These are phyloP conservation scores for Hygrophorus russula DNA, from an alignment of 768 basidiomycete species.

Conservation along the genomic window DNA sequence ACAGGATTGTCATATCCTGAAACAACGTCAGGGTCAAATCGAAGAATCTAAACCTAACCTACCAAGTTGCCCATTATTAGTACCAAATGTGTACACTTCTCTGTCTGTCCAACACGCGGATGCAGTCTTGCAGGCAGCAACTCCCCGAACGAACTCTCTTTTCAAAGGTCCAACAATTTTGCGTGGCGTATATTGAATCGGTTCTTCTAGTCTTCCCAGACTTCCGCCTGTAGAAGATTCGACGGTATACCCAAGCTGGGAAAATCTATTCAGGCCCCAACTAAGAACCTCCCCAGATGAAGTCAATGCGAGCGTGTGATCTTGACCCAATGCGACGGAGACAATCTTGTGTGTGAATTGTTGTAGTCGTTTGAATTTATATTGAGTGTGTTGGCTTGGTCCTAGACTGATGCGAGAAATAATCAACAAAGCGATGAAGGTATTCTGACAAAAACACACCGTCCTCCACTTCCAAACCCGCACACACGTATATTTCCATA, in stretches of 20 bases:
- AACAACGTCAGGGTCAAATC: not conserved
- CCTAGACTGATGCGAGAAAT: slow-evolving; percentile 43
- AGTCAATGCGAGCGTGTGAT: slow-evolving; percentile 86
- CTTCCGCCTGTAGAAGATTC: slow-evolving; percentile 33
- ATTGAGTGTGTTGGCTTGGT: slow-evolving; percentile 67
- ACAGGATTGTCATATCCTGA: slow-evolving; percentile 75
- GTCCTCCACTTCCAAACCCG: slow-evolving; percentile 82
- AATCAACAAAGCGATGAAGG: not conserved
- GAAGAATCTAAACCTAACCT: slow-evolving; percentile 11
- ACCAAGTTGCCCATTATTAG: slow-evolving; percentile 89
- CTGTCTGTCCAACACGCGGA: slow-evolving; percentile 80
- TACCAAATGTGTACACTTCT: slow-evolving; percentile 84
- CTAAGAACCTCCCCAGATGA: slow-evolving; percentile 72
- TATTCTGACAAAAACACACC: slow-evolving; percentile 31
- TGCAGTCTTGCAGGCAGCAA: slow-evolving; percentile 79
- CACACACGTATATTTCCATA: slow-evolving; percentile 72
- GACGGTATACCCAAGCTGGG: slow-evolving; percentile 79
- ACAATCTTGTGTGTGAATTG: slow-evolving; percentile 46
- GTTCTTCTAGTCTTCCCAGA: slow-evolving; percentile 47
- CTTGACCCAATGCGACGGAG: slow-evolving; percentile 79
- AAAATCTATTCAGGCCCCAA: slow-evolving; percentile 87
- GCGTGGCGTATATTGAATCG: slow-evolving; percentile 65
- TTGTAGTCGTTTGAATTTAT: slow-evolving; percentile 49
- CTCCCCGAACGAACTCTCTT: slow-evolving; percentile 68
- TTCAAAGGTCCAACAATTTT: slow-evolving; percentile 65